Percentiles rank a stretch among this genome's conserved stretches.
Conservation (phyloP, 768 basidiomycete species). For the Mycena crocata region DNA sequence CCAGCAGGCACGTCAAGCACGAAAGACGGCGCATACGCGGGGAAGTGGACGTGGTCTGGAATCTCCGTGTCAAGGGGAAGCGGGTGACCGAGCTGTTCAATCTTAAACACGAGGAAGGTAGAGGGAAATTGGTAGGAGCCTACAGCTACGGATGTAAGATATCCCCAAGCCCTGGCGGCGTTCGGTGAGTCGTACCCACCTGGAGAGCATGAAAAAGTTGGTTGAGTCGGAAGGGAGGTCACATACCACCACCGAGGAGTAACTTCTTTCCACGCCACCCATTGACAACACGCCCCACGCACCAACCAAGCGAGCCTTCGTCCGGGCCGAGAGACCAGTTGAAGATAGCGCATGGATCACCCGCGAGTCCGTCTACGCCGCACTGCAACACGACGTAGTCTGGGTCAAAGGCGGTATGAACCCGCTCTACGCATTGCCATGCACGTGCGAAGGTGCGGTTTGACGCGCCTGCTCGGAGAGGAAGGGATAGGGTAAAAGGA, state of each 20-base stretch:
- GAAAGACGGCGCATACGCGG: constrained; percentile 83
- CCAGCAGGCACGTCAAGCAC: constrained; percentile 81
- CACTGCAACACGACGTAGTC: constrained; percentile 88
- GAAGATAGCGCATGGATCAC: constrained; percentile 82
- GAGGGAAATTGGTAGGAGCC: constrained; percentile 43
- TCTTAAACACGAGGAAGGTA: background rate
- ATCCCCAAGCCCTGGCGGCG: constrained; percentile 88
- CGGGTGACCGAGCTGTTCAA: constrained; percentile 62
- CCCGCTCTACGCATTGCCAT: constrained; percentile 71
- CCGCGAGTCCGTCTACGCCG: constrained; percentile 88
- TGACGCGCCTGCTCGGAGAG: constrained; percentile 80
- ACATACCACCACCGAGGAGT: constrained; percentile 81
- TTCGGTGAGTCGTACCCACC: constrained; percentile 90
- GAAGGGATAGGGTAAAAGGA: constrained; percentile 83
- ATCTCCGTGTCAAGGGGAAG: constrained; percentile 72
- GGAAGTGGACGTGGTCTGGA: constrained; percentile 82
- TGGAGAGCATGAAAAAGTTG: constrained; percentile 23
- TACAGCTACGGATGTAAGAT: constrained; percentile 82
- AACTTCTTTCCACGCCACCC: constrained; percentile 72
- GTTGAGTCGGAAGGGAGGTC: background rate
- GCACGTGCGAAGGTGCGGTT: constrained; percentile 68
- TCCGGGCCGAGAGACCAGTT: constrained; percentile 72
- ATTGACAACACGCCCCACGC: constrained; percentile 60
- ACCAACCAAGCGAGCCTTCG: constrained; percentile 80
- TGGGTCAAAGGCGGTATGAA: constrained; percentile 73